These are phyloP conservation scores for Penicillium sp. DNA, from an alignment of 2,329 filamentous ascomycete genomes.

Conservation along the genomic window DNA sequence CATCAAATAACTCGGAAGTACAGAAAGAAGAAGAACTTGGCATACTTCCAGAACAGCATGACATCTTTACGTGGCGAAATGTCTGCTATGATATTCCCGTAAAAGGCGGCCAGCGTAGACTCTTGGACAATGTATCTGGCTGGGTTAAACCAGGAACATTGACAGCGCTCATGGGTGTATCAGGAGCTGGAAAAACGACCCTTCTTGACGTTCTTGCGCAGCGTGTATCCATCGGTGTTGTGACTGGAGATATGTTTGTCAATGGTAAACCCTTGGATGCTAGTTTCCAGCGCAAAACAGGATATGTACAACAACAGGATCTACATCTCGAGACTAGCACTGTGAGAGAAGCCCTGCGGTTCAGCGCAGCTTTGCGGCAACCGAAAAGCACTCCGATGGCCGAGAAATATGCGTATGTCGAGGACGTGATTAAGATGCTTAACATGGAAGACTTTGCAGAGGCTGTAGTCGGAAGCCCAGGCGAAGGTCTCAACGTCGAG, in stretches of 20 bases:
- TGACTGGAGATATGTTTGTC: constrained; percentile 78
- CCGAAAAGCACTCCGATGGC: constrained; percentile 63
- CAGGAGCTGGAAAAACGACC: constrained; percentile 85
- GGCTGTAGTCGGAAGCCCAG: constrained; percentile 80
- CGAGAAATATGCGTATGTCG: constrained; percentile 81
- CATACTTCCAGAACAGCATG: constrained; percentile 58
- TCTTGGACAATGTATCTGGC: constrained; percentile 80
- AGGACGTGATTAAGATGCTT: constrained; percentile 74
- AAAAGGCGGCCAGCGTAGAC: constrained; percentile 67
- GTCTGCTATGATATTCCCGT: constrained; percentile 77
- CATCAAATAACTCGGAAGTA: background rate
- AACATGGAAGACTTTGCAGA: constrained; percentile 88
- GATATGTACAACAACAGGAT: constrained; percentile 77
- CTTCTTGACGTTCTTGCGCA: constrained; percentile 80
- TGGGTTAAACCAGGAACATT: constrained; percentile 91
- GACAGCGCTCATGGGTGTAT: constrained; percentile 86
- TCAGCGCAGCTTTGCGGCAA: constrained; percentile 80
- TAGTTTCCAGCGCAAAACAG: constrained; percentile 32
- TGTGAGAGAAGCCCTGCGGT: constrained; percentile 79
- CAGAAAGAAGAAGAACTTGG: constrained; percentile 15
- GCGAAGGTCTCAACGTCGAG: constrained; percentile 65
- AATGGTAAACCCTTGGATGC: constrained; percentile 65
- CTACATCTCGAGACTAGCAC: constrained; percentile 79
- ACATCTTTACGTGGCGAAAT: constrained; percentile 79
- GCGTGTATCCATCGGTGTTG: constrained; percentile 79